phyloP scores from a whole-genome alignment of 371 early-diverging fungal genomes.

The Lichtheimia corymbifera region DNA sequence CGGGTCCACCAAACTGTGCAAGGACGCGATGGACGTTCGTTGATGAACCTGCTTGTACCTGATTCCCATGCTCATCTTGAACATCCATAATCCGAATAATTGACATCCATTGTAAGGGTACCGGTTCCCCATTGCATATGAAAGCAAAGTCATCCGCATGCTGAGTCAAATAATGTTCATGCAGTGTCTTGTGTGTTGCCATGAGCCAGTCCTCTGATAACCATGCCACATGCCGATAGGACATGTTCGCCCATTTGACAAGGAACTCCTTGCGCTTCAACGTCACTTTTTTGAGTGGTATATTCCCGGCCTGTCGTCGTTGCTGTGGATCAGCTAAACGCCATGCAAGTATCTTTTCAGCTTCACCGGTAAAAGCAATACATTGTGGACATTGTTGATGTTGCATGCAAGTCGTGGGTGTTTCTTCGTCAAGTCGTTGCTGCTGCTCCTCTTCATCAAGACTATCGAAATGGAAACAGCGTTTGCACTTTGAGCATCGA shows the following conservation, averaged over 20 bases:
- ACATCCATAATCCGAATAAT: conserved; percentile 54
- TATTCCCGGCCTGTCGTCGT: neutral
- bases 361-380: conserved; percentile 13
- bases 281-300: neutral
- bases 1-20: conserved; percentile 45
- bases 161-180: conserved; percentile 21
- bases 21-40: conserved; percentile 26
- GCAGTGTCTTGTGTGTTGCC: conserved; percentile 18
- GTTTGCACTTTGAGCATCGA: conserved; percentile 40
- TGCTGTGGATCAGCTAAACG: neutral
- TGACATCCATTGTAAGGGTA: conserved; percentile 36
- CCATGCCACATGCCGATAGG: conserved; percentile 63
- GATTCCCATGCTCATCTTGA: conserved; percentile 31
- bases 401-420: neutral
- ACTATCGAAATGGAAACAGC: conserved; percentile 39
- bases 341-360: conserved; percentile 15
- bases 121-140: conserved; percentile 21
- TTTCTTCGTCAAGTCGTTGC: neutral
- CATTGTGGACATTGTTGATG: conserved; percentile 50
- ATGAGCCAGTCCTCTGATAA: conserved; percentile 51
- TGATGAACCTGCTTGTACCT: neutral
- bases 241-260: conserved; percentile 58
- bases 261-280: conserved; percentile 17
- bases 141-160: conserved; percentile 20
- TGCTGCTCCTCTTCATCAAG: conserved; percentile 5